Percentiles rank a stretch among this genome's conserved stretches.
Conservation (phyloP, 2,329 filamentous ascomycete species). For the Scytalidium lignicola region DNA sequence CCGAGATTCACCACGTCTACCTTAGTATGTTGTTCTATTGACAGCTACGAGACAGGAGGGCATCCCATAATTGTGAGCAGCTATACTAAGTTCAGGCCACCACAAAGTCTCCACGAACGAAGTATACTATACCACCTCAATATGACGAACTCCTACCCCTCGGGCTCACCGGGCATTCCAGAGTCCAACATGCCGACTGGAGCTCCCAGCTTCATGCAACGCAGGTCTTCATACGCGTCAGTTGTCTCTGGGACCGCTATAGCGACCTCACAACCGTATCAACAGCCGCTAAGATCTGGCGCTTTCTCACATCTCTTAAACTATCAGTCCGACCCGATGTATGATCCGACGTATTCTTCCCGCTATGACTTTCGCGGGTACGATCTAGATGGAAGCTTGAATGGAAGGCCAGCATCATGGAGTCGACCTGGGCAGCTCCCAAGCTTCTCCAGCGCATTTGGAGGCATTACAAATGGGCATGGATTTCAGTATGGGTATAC, state of each 20-base stretch:
- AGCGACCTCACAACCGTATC: constrained; percentile 17
- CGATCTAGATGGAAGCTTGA: constrained; percentile 23
- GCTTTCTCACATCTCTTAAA: constrained; percentile 26
- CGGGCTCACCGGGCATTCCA: constrained; percentile 25
- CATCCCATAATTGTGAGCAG: not conserved
- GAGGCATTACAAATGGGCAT: constrained; percentile 22
- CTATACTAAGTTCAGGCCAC: not conserved
- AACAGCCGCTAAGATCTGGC: constrained; percentile 22
- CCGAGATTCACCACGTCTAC: not conserved
- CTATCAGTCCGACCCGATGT: constrained; percentile 18
- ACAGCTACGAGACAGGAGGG: not conserved
- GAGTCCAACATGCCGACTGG: constrained; percentile 28
- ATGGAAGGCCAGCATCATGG: constrained; percentile 22
- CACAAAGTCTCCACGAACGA: not conserved
- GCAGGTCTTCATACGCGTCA: constrained; percentile 57
- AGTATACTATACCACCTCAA: constrained; percentile 1
- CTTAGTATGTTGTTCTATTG: not conserved
- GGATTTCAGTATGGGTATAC: constrained; percentile 10
- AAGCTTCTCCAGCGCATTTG: constrained; percentile 28
- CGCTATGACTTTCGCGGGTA: constrained; percentile 19
- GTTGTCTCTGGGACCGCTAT: constrained; percentile 48
- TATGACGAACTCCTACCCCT: constrained; percentile 26
- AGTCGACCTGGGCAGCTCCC: constrained; percentile 23
- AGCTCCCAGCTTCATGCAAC: constrained; percentile 34
- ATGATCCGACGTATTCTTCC: constrained; percentile 20